Evolutionary conservation across 495 filamentous ascomycete species (phyloP), one percentile per base, ranked within the genome.

Genomic region (Penicillium roqueforti): DNA sequence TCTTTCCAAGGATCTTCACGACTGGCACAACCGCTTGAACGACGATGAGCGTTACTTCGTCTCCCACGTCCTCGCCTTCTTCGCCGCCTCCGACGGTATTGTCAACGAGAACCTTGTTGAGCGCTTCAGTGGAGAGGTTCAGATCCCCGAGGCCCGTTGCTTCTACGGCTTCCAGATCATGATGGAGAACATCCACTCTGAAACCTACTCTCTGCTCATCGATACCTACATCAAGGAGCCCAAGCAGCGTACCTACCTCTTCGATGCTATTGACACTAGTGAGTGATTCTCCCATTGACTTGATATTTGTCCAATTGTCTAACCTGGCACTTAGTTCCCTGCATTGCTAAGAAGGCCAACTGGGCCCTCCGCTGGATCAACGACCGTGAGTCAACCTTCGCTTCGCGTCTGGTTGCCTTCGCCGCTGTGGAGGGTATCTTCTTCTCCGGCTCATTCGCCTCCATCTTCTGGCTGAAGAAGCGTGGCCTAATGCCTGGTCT

Each of bases 121-220:
- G 81, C 89, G 93, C 59, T 98, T 98, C 84, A 92, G 88, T 58
- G 88, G 87, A 45, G 93, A 98, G 75, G 92, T 98, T 25, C 93
- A 98, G 77, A 85, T 96, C 57, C 92, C 93, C 31, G 93, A 98
- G 77, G 93, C 93, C 51, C 91, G 93, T 70, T 97, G 93, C 85
- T 98, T 98, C 84, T 98, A 98, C 71, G 93, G 93, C 59, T 99
- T 99, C 83, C 93, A 99, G 78, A 99, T 99, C 80, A 99, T 99
- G 93, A 97, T 99, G 89, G 93, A 99, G 84, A 99, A 99, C 79
- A 97, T 99, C 66, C 93, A 99, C 83, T 95, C 93, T 25, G 93
- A 99, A 77, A 99, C 93, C 43, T 99, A 99, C 83, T 97, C 92
- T 31, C 84, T 99, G 13, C 86, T 99, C 61, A 99, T 99, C 71